Base-by-base conservation (phyloP, 1,139 yeast genomes). In the Candida dubliniensis region DNA sequence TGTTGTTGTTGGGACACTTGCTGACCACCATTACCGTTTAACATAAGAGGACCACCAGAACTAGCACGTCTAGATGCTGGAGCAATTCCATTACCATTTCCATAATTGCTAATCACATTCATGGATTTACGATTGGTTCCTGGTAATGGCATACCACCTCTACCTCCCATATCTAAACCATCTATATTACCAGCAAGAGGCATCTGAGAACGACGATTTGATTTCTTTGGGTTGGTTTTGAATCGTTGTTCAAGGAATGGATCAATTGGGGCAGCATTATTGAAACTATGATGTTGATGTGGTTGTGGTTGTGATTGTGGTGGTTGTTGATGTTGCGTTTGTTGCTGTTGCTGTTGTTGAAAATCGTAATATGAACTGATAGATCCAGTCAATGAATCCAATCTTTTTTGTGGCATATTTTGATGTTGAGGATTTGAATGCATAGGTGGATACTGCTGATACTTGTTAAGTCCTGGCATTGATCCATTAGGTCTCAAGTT, bases 81-180 rank as follows among this genome's bases (percentile, higher is more conserved):
- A 25, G 45, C 37, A 14, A 42, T 31, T 30, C 41, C 31, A 31
- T 31, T 36, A 30, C 13, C 23, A 32, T 32, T 23, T 6, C 12
- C 25, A 9, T 33, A 40, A 34, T 40, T 47, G 18, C 45, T 43
- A 24, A 45, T 33, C 35, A 47, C 48, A 38, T 46, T 41, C 14
- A 49, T 38, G 10, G 58, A 48, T 55, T 62, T 51, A 59, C 57
- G 50, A 13, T 41, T 35, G 18, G 47, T 56, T 2, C 57, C 57
- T 0, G 71, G 67, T 59, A 60, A 59, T 40, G 77, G 78, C 78
- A 73, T 74, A 10, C 78, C 78, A n/a, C 76, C 78, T 52, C 79
- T 64, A 9, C 77, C 78, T 11, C 78, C 78, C 66, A 71, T 64
- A 54, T 74, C 78, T 29, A 72, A 51, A 3, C 73, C 72, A 30